phyloP scores from a whole-genome alignment of 352 stramenopile genomes.

The Phytophthora megakarya region DNA sequence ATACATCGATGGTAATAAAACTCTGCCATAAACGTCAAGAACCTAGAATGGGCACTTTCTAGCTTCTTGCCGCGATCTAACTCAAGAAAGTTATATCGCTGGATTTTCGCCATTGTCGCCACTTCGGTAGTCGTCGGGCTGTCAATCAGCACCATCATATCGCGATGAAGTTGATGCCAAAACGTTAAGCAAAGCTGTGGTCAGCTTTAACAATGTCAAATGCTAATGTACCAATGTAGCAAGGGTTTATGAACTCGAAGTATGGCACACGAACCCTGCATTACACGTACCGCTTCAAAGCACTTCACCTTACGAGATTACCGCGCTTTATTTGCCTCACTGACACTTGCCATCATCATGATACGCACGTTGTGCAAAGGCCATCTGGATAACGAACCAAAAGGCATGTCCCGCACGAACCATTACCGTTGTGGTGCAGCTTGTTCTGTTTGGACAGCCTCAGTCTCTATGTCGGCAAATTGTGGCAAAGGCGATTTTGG shows the following conservation, averaged over 20 bases:
- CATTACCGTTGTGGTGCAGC: no score
- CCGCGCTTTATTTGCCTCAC: neutral
- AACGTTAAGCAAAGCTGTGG: neutral
- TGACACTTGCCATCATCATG: conserved; percentile 9
- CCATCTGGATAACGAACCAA: no score
- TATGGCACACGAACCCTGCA: no score
- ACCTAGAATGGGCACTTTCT: no score
- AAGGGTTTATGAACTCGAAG: no score
- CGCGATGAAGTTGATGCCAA: conserved; percentile 12
- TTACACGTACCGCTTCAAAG: no score
- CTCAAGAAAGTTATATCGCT: conserved; percentile 16
- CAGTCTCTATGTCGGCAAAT: conserved; percentile 19
- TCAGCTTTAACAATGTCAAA: neutral
- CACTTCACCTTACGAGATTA: neutral
- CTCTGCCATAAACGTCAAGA: conserved; percentile 2
- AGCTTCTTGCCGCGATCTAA: no score
- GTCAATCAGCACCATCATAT: neutral
- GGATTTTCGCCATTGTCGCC: conserved; percentile 16
- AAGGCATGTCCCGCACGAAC: no score
- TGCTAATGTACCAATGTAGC: no score
- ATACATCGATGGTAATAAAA: no score
- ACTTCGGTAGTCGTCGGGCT: conserved; percentile 14
- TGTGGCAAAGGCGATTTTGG: neutral
- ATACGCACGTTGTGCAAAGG: neutral
- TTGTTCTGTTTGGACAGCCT: conserved; percentile 13